Evolutionary conservation across 495 filamentous ascomycete genomes (phyloP), one percentile per base, ranked within the genome.

Genomic region (Cladorrhinum samala): DNA sequence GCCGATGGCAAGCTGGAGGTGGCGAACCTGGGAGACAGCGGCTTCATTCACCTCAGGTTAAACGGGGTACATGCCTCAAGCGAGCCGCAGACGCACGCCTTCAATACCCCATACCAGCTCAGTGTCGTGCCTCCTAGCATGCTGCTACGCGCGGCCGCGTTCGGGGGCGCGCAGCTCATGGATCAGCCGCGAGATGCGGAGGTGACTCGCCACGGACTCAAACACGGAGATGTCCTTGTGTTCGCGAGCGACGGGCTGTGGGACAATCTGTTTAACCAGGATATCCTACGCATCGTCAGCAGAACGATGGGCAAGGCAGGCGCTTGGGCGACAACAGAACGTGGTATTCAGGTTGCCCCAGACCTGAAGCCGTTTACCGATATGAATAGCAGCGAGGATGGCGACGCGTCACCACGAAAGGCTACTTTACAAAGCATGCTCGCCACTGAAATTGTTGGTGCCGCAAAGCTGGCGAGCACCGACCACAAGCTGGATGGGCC

Each of bases 1-100:
- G 73, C 75, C 1, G 77, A 87, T 58, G 94, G 93, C 14, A 75
- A 70, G 9, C 74, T 96, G 16, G 85, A 92, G 57, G 81, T 95
- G 47, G 94, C 93, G 37, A 98, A 98, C 66, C 75, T 98, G n/a
- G 93, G 93, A 55, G 93, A 98, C 70, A 96, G 91, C n/a, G 93
- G 92, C 47, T 96, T 89, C 65, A 80, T 96, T 19, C 83, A 95
- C 44, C 69, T 97, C 49, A 82, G 90, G 19, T 77, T 85, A 27
- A 92, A 89, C 59, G 88, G 86, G 11, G 85, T 97, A 16, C 86
- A 91, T 60, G 78, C 87, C 40, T 83, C 82, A 65, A 93, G 90
- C 3, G 77, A 83, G 33, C 86, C 89, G 19, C 93, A 98, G 67
- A 97, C 89, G 0, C 94, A 98, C 66, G 89, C 86, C 19, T 98